These are phyloP conservation scores for Aurifilum marmelostoma DNA, from an alignment of 2,329 filamentous ascomycete species.

Conservation along the genomic window DNA sequence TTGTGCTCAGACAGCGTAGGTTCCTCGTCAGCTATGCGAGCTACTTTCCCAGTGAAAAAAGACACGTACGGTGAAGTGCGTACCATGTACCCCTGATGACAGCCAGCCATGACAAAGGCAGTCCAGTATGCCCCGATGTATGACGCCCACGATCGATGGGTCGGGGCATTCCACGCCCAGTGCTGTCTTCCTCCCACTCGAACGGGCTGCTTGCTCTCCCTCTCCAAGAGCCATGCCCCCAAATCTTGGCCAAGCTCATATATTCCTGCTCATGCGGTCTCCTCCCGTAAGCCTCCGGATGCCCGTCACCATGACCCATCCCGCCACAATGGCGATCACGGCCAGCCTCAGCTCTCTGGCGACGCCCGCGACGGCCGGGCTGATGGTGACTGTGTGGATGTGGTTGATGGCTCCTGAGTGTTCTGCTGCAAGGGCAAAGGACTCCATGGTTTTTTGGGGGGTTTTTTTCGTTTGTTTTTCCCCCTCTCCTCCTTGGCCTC, in stretches of 20 bases:
- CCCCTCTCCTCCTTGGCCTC: too few species aligned
- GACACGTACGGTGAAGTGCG: too few species aligned
- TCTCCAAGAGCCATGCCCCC: background rate
- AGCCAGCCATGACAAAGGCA: too few species aligned
- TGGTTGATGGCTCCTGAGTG: conserved; percentile 42
- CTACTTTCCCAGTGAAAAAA: too few species aligned
- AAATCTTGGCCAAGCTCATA: background rate
- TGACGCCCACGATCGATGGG: too few species aligned
- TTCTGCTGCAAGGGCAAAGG: conserved; percentile 40
- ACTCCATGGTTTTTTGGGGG: conserved; percentile 40
- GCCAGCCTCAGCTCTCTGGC: conserved; percentile 35
- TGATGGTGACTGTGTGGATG: conserved; percentile 38
- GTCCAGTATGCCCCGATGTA: too few species aligned
- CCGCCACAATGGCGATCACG: conserved; percentile 20
- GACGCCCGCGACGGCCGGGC: conserved; percentile 34
- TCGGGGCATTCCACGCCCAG: too few species aligned
- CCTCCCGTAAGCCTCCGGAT: conserved; percentile 31
- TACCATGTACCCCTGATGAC: too few species aligned
- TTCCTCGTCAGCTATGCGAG: background rate
- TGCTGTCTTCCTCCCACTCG: too few species aligned
- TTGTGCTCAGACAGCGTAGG: background rate
- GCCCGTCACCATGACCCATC: conserved; percentile 40
- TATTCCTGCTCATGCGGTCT: background rate
- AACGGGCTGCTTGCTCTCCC: background rate
- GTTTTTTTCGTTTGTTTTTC: background rate